Evolutionary conservation across 1,284 basidiomycete genomes (phyloP).

Genomic region (Cutaneotrichosporon cavernicola): DNA sequence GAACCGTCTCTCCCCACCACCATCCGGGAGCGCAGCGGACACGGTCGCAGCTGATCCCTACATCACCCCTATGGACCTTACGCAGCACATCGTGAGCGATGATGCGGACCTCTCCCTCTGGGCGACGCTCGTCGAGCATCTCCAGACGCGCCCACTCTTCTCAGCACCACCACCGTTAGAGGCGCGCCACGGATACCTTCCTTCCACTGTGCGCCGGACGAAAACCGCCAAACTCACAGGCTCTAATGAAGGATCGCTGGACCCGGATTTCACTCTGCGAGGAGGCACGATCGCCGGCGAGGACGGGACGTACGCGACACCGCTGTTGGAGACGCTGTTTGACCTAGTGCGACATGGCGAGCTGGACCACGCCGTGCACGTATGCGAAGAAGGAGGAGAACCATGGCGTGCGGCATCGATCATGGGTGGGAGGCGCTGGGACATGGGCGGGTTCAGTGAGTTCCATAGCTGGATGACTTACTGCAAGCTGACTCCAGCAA

Average conservation of each 20-base stretch:
- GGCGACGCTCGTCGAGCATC: constrained; percentile 46
- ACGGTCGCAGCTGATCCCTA: constrained; percentile 35
- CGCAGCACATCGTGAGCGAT: constrained; percentile 46
- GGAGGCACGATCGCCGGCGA: constrained; percentile 50
- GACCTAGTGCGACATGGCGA: constrained; percentile 60
- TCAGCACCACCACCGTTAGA: constrained; percentile 43
- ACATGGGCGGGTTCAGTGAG: constrained; percentile 48
- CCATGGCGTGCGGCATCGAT: constrained; percentile 67
- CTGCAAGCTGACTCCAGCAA: constrained; percentile 43
- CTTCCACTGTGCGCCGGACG: constrained; percentile 41
- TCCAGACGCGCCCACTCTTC: constrained; percentile 43
- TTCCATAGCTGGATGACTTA: not conserved
- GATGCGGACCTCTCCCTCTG: constrained; percentile 43
- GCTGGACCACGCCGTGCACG: constrained; percentile 74
- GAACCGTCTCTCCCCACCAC: not conserved
- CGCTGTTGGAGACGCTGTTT: constrained; percentile 46
- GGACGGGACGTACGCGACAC: constrained; percentile 47
- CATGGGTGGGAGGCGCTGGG: constrained; percentile 54
- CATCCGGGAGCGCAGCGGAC: not conserved
- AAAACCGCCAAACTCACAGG: constrained; percentile 32
- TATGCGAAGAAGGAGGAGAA: constrained; percentile 79
- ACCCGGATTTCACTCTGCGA: constrained; percentile 50
- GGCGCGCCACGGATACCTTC: constrained; percentile 48
- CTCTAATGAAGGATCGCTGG: constrained; percentile 32
- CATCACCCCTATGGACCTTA: constrained; percentile 42